Evolutionary conservation across 1,284 basidiomycete genomes (phyloP).

Genomic region (Irpex sp.): DNA sequence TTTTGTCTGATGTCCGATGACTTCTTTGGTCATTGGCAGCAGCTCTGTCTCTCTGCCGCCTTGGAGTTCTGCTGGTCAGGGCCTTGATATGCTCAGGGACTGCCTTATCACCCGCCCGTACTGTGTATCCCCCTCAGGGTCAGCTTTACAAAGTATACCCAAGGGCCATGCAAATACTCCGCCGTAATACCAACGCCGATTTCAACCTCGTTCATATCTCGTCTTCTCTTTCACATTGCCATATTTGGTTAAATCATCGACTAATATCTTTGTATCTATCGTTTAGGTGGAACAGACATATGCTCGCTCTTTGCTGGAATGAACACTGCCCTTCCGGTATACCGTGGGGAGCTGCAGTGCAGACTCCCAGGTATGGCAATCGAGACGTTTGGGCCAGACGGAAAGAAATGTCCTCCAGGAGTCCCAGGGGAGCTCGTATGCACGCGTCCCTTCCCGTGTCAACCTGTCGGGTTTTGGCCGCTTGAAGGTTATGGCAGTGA

Average conservation of each 20-base stretch:
- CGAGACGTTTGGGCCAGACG: slow-evolving; percentile 48
- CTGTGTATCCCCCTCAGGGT: no score
- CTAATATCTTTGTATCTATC: slow-evolving; percentile 6
- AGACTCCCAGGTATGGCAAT: slow-evolving; percentile 82
- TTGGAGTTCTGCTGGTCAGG: no score
- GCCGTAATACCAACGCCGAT: no score
- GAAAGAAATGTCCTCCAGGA: slow-evolving; percentile 40
- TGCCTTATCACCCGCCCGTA: no score
- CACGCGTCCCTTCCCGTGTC: slow-evolving; percentile 79
- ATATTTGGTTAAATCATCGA: not conserved
- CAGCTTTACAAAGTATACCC: no score
- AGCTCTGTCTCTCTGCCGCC: no score
- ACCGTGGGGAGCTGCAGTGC: slow-evolving; percentile 83
- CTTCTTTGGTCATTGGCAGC: not conserved
- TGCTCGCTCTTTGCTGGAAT: slow-evolving; percentile 87
- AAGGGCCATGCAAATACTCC: no score
- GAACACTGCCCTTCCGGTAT: slow-evolving; percentile 76
- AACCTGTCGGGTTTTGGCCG: slow-evolving; percentile 86
- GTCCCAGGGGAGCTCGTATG: slow-evolving; percentile 71
- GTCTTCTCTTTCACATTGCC: not conserved
- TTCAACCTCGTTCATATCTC: not conserved
- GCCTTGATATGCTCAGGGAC: no score
- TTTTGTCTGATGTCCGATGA: not conserved
- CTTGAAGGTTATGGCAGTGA: slow-evolving; percentile 60
- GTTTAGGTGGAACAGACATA: slow-evolving; percentile 76